Conservation (phyloP, 306 rosid genomes). For the Sindora glabra region DNA sequence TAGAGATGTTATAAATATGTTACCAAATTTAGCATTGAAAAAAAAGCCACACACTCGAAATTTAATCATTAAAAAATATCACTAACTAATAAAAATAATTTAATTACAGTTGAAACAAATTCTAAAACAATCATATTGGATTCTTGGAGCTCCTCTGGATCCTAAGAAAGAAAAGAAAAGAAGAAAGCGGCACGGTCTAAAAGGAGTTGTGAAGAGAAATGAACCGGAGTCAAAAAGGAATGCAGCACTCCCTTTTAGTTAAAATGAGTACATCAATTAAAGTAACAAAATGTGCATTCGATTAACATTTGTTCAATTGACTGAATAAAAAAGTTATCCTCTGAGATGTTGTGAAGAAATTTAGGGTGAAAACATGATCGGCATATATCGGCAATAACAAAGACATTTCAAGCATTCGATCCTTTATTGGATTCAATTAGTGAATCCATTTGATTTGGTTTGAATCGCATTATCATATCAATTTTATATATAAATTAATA, state of each 20-base stretch:
- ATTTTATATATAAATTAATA: no score
- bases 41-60: background rate
- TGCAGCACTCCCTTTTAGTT: slow-evolving; percentile 19
- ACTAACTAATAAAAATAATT: background rate
- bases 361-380: no score
- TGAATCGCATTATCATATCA: no score
- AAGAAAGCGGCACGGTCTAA: slow-evolving; percentile 30
- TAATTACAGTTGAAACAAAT: background rate
- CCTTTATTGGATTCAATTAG: no score
- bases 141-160: no score
- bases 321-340: no score
- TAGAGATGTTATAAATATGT: no score
- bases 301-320: slow-evolving; percentile 11
- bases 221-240: slow-evolving; percentile 26
- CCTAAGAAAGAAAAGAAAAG: background rate
- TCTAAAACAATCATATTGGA: no score
- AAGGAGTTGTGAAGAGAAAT: slow-evolving; percentile 28
- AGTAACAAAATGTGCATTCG: slow-evolving; percentile 8
- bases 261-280: slow-evolving; percentile 35
- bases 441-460: no score
- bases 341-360: no score
- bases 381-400: no score
- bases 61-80: background rate
- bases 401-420: no score
- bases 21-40: background rate